These are phyloP conservation scores for Mortierella sp. DNA, from an alignment of 371 early-diverging fungal genomes.

Conservation along the genomic window DNA sequence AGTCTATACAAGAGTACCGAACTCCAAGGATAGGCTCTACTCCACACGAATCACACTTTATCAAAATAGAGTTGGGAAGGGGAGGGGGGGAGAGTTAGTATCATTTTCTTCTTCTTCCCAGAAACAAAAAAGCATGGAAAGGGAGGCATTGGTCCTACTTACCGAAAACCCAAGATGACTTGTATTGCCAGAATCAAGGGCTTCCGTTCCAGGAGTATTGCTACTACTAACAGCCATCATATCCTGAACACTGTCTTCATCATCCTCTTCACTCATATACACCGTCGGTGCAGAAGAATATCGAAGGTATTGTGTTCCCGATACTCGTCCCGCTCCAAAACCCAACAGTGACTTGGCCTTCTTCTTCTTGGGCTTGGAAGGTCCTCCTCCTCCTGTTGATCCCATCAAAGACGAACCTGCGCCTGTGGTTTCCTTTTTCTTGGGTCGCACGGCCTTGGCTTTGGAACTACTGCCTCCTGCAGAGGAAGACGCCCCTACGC, in stretches of 20 bases:
- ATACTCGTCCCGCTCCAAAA: conserved; percentile 56
- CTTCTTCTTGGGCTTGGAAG: conserved; percentile 19
- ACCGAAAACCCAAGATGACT: conserved; percentile 70
- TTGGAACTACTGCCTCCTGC: conserved; percentile 12
- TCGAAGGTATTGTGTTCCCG: conserved; percentile 67
- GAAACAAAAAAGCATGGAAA: background rate
- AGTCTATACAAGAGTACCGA: conserved; percentile 69
- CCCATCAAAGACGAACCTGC: background rate
- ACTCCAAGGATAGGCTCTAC: conserved; percentile 71
- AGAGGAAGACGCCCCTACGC: conserved; percentile 10
- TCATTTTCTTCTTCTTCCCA: background rate
- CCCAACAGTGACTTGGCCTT: conserved; percentile 32
- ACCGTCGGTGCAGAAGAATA: conserved; percentile 64
- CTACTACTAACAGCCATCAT: conserved; percentile 58
- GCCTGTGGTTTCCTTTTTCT: conserved; percentile 26
- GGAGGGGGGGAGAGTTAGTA: background rate
- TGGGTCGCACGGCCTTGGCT: conserved; percentile 33
- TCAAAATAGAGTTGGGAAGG: background rate
- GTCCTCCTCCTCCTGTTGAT: background rate
- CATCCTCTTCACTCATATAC: conserved; percentile 72
- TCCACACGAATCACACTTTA: conserved; percentile 68
- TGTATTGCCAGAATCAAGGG: conserved; percentile 35
- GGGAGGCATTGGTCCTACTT: conserved; percentile 30
- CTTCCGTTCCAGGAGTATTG: conserved; percentile 7
- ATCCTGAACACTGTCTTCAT: conserved; percentile 61